Percentiles rank a stretch among this genome's conserved stretches.
phyloP scores from a whole-genome alignment of 2,329 filamentous ascomycete genomes.

The Pestalotiopsis fici region DNA sequence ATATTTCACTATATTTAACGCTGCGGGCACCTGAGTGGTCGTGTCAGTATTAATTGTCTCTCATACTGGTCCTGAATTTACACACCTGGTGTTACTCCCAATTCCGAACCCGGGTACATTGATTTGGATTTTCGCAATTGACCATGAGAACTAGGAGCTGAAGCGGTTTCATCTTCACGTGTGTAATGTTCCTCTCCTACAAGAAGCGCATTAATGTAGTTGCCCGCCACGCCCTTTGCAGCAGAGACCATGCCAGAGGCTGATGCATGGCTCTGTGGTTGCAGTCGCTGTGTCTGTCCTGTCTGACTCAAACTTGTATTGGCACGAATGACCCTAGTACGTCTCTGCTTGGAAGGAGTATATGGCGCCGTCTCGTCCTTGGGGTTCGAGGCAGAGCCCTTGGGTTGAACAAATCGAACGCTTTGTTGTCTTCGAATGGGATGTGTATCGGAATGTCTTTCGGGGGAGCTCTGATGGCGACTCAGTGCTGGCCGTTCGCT shows the following conservation, averaged over 20 bases:
- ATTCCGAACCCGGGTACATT: constrained; percentile 43
- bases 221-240: constrained; percentile 29
- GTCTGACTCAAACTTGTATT: constrained; percentile 9
- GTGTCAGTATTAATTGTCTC: background rate
- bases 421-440: constrained; percentile 49
- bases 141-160: constrained; percentile 48
- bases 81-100: background rate
- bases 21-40: too few species aligned
- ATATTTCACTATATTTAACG: constrained; percentile 27
- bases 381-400: background rate
- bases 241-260: constrained; percentile 26
- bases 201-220: constrained; percentile 37
- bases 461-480: constrained; percentile 16
- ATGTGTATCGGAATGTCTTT: constrained; percentile 19
- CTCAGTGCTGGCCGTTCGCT: constrained; percentile 12
- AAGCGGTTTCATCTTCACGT: constrained; percentile 48
- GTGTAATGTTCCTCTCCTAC: constrained; percentile 45
- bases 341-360: constrained; percentile 8
- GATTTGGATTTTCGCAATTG: constrained; percentile 57
- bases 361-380: background rate
- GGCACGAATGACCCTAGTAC: constrained; percentile 1
- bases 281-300: background rate
- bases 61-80: background rate
- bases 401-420: constrained; percentile 49
- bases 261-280: constrained; percentile 17